phyloP scores from a whole-genome alignment of 495 filamentous ascomycete genomes.

The Talaromyces liani region DNA sequence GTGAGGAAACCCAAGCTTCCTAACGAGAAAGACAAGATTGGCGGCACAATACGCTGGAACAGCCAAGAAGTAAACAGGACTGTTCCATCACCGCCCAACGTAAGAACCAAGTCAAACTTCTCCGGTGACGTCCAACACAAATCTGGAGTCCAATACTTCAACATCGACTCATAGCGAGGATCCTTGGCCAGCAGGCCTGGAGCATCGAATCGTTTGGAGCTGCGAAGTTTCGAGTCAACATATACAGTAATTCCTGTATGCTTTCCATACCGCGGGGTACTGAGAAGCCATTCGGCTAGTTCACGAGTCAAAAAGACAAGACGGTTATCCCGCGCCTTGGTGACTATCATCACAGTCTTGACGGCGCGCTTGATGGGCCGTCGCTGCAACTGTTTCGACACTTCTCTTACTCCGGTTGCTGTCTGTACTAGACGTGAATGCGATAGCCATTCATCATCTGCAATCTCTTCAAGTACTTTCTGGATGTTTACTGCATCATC shows the following conservation, averaged over 20 bases:
- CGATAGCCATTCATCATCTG: slow-evolving; percentile 79
- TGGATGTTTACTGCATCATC: slow-evolving; percentile 94
- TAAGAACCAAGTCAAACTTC: slow-evolving; percentile 87
- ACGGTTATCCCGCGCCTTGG: slow-evolving; percentile 88
- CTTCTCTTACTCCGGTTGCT: slow-evolving; percentile 87
- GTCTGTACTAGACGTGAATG: slow-evolving; percentile 92
- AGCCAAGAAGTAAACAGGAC: slow-evolving; percentile 90
- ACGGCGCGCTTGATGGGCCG: slow-evolving; percentile 83
- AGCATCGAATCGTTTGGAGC: slow-evolving; percentile 81
- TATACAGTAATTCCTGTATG: slow-evolving; percentile 84
- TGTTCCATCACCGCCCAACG: slow-evolving; percentile 86
- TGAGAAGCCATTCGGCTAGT: slow-evolving; percentile 77
- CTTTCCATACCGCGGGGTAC: slow-evolving; percentile 72
- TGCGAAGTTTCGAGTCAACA: slow-evolving; percentile 82
- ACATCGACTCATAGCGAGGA: slow-evolving; percentile 64
- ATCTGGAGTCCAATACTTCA: slow-evolving; percentile 90
- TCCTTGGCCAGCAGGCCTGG: slow-evolving; percentile 62
- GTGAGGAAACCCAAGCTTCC: slow-evolving; percentile 89
- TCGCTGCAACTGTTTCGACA: slow-evolving; percentile 86
- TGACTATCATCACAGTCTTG: slow-evolving; percentile 89
- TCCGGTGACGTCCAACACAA: slow-evolving; percentile 85
- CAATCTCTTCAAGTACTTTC: slow-evolving; percentile 89
- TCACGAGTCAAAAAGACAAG: slow-evolving; percentile 81
- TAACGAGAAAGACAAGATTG: slow-evolving; percentile 80
- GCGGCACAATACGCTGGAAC: slow-evolving; percentile 88